Conservation (phyloP, 768 basidiomycete genomes). For the Agrocybe chaxingu region DNA sequence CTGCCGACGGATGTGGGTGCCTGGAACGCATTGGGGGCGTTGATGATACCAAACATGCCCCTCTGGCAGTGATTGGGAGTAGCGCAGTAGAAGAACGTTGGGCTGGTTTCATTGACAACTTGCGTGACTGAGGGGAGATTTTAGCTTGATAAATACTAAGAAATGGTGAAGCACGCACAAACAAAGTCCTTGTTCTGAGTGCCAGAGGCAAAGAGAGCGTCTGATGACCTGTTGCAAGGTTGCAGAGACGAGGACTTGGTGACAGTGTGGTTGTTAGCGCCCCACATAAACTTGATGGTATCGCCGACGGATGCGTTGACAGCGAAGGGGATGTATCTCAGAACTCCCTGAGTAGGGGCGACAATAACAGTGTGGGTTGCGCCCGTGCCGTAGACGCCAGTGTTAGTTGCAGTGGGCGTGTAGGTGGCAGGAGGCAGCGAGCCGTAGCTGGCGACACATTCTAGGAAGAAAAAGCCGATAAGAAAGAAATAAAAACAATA, state of each 20-base stretch:
- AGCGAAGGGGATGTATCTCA: slow-evolving; percentile 74
- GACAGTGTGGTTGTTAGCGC: slow-evolving; percentile 77
- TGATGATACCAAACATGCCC: slow-evolving; percentile 86
- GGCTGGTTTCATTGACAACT: slow-evolving; percentile 69
- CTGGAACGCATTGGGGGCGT: slow-evolving; percentile 51
- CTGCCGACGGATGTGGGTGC: slow-evolving; percentile 44
- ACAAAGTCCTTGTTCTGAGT: slow-evolving; percentile 58
- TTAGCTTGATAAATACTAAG: background rate
- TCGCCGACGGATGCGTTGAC: slow-evolving; percentile 76
- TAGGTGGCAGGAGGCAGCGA: slow-evolving; percentile 26
- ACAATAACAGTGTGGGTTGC: slow-evolving; percentile 75
- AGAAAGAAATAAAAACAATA: background rate
- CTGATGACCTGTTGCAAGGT: slow-evolving; percentile 71
- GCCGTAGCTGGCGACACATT: slow-evolving; percentile 67
- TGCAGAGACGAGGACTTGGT: slow-evolving; percentile 68
- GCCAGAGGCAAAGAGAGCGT: slow-evolving; percentile 63
- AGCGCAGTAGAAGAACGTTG: slow-evolving; percentile 75
- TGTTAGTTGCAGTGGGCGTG: slow-evolving; percentile 31
- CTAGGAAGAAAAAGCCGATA: slow-evolving; percentile 25
- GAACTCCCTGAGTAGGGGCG: slow-evolving; percentile 71
- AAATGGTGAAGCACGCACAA: slow-evolving; percentile 37
- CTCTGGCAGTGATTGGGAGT: slow-evolving; percentile 70
- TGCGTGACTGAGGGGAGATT: slow-evolving; percentile 48
- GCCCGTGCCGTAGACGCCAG: slow-evolving; percentile 42
- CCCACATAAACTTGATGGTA: slow-evolving; percentile 75